Evolutionary conservation across 257 asterid species (phyloP).

Genomic region (Solanum peruvianum): DNA sequence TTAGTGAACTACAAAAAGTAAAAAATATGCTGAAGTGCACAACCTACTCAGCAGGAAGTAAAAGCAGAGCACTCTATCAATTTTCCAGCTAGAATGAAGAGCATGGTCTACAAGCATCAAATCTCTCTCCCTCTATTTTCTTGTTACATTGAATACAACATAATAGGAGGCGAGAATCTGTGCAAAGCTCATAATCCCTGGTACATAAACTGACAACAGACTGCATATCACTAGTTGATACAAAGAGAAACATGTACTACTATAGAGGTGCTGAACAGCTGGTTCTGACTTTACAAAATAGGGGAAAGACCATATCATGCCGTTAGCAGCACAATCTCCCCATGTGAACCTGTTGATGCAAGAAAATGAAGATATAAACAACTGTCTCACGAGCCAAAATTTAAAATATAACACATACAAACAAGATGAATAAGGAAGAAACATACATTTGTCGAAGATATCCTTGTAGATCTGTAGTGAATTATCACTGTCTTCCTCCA

Average conservation of each 20-base stretch:
- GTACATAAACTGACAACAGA: neutral
- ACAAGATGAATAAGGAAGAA: neutral
- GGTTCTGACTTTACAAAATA: neutral
- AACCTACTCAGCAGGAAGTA: neutral
- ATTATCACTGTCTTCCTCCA: constrained; percentile 67
- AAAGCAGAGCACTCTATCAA: neutral
- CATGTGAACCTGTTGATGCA: constrained; percentile 40
- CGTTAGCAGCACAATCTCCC: constrained; percentile 40
- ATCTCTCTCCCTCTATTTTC: neutral
- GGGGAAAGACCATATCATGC: constrained; percentile 16
- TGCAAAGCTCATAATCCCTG: neutral
- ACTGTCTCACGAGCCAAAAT: neutral
- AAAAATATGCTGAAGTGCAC: neutral
- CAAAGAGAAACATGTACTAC: neutral
- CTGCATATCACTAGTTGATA: neutral
- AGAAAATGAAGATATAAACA: neutral
- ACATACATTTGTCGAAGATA: constrained; percentile 49
- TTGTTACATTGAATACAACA: neutral
- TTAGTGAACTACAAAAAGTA: neutral
- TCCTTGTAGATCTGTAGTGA: constrained; percentile 49
- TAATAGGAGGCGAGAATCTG: neutral
- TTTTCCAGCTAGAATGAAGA: neutral
- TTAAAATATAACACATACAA: neutral
- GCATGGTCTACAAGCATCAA: neutral
- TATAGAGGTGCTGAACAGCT: neutral